Base-by-base conservation (phyloP, 768 basidiomycete species). In the Exsudoporus frostii region DNA sequence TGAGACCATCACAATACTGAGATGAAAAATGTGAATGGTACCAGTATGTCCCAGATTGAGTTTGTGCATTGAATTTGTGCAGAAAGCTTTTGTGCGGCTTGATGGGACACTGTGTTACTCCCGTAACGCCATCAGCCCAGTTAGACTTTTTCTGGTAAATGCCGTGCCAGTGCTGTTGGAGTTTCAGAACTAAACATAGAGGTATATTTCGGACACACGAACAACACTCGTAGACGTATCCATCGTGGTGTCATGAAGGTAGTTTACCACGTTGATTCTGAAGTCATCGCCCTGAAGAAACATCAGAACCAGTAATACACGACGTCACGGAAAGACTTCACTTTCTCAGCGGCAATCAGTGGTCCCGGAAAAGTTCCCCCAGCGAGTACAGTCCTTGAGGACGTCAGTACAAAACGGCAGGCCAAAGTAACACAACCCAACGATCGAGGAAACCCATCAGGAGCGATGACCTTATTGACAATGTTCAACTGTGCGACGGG, bases 141-240 rank as follows among this genome's bases (percentile, higher is more conserved):
- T 72, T 77, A 9, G 75, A 74, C 2, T 63, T 51, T 6, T 70
- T 59, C 57, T 82, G 79, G 48, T 70, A 69, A 37, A 82, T 56
- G 9, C 80, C 79, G 56, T 82, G 81, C 80, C 79, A 82, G 54
- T 82, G 80, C 80, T 82, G n/a, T 8, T 3, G 22, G 4, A 20
- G 14, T 48, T 13, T 56, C 1, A 32, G 32, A 38, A 5, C 13
- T 32, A 41, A 17, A n/a, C 7, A 24, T 41, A 8, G 17, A n/a
- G 1, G 10, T 30, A 22, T 19, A 30, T 13, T n/a, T 19, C 22
- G 8, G 14, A 27, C 29, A 24, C 6, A 60, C 78, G 54, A 51
- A 82, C 81, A 42, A 83, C 74, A 43, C 75, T 79, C 13, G 82
- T 83, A 7, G 68, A 71, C 45, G 71, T 72, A 33, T 76, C 57